Base-by-base conservation (phyloP, 345 rosid species). In the Eucalyptus urophylla region DNA sequence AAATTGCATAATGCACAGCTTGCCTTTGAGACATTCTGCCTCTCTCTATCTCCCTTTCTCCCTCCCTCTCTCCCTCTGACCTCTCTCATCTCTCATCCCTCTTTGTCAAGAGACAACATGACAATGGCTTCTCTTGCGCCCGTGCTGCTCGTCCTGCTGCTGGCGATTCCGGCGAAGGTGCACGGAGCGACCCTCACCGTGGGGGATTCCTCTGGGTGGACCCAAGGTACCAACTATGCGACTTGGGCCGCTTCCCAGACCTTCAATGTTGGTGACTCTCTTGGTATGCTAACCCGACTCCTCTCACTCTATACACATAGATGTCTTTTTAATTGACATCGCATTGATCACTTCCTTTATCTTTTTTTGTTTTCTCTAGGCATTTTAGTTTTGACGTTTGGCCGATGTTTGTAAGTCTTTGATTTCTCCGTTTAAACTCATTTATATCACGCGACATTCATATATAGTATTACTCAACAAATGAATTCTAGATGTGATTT, bases 181-280 rank as follows among this genome's bases (percentile, higher is more conserved):
- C 88, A 81, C 14, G 94, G 93, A 5, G 92, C 88, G 2, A 88
- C 91, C 11, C 65, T 93, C 90, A 87, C 87, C 4, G 94, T 94
- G 5, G 96, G 97, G 5, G 95, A 51, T 86, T 86, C 47, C 65
- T 4, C 13, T 6, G 95, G 95, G 45, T 95, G 97, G 97, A 87
- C 85, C 86, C 65, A 89, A 5, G 65, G 86, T 7, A 25, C 14
- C 19, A 89, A 92, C 89, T 93, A 94, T 60, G 1, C 21, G 54
- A 88, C 83, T 17, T 93, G 96, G 95, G 89, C 88, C 58, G 29
- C 90, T 33, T 92, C 92, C 19, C 83, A 93, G 89, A 93, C 93
- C 4, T 95, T 94, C 90, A 58, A 27, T 1, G 94, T 92, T 24
- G 95, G 95, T 29, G 95, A 95, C 50, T 90, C 88, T 88, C 86